phyloP scores from a whole-genome alignment of 2,329 filamentous ascomycete genomes.

The Aspergillus terreus region DNA sequence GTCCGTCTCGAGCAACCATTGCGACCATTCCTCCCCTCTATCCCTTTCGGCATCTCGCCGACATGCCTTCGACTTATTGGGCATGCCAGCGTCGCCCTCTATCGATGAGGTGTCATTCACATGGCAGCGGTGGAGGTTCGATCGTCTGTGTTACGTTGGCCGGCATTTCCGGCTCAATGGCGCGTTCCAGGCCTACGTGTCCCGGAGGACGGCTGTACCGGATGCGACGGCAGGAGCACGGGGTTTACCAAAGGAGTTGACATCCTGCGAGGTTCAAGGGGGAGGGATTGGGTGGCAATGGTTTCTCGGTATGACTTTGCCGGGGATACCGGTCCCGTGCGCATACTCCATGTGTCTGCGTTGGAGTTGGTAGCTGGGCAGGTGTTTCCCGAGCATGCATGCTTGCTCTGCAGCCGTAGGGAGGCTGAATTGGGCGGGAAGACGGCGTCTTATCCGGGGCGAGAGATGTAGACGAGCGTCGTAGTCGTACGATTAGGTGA shows the following conservation, averaged over 20 bases:
- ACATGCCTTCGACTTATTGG: background rate
- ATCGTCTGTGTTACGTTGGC: background rate
- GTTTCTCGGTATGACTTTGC: background rate
- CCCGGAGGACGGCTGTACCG: background rate
- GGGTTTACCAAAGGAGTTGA: background rate
- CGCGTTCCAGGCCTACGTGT: conserved; percentile 1
- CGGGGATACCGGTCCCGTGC: no score
- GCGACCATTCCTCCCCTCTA: background rate
- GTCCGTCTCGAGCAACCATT: background rate
- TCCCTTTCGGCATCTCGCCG: background rate
- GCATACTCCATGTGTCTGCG: no score
- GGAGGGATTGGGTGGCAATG: background rate
- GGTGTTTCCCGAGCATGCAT: no score
- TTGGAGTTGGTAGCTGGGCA: no score
- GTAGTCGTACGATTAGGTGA: no score
- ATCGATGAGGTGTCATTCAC: conserved; percentile 7
- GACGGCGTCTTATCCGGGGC: no score
- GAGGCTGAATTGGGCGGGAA: no score
- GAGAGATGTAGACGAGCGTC: no score
- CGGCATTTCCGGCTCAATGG: conserved; percentile 2
- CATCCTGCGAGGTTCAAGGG: background rate
- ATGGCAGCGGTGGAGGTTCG: conserved; percentile 2
- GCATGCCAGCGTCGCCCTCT: background rate
- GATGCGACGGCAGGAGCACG: background rate
- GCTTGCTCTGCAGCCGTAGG: no score